Percentiles rank a stretch among this genome's conserved stretches.
phyloP scores from a whole-genome alignment of 2,329 filamentous ascomycete genomes.

The Colletotrichum orbiculare region DNA sequence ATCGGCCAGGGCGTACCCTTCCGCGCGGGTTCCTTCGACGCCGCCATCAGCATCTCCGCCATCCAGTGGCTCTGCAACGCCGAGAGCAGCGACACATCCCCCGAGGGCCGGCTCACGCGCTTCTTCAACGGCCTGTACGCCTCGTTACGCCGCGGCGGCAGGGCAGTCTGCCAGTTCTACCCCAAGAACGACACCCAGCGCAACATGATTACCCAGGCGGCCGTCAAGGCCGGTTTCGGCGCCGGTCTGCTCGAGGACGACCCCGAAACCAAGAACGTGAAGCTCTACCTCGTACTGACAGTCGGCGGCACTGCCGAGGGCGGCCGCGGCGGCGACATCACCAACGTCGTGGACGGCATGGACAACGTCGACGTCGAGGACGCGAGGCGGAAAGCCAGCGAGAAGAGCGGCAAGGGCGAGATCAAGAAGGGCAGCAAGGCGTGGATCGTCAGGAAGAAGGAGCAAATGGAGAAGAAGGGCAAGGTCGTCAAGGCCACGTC shows the following conservation, averaged over 20 bases:
- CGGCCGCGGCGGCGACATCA: conserved; percentile 80
- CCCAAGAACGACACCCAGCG: conserved; percentile 94
- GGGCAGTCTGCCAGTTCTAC: conserved; percentile 97
- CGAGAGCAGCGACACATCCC: conserved; percentile 85
- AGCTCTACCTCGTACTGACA: conserved; percentile 94
- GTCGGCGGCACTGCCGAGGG: conserved; percentile 73
- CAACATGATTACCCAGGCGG: conserved; percentile 90
- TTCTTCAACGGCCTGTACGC: conserved; percentile 97
- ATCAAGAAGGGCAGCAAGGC: conserved; percentile 84
- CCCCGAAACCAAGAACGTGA: conserved; percentile 94
- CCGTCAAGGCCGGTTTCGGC: conserved; percentile 93
- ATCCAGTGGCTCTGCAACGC: conserved; percentile 99
- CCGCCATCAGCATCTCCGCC: conserved; percentile 92
- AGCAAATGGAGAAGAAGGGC: conserved; percentile 93
- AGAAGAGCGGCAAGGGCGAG: conserved; percentile 60
- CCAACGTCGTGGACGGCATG: conserved; percentile 89
- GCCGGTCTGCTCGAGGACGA: conserved; percentile 96
- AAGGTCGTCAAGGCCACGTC: conserved; percentile 92
- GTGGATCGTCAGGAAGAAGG: conserved; percentile 89
- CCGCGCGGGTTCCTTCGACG: conserved; percentile 90
- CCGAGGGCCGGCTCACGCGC: conserved; percentile 79
- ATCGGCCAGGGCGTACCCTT: conserved; percentile 97
- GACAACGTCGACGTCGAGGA: conserved; percentile 87
- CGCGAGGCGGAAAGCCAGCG: conserved; percentile 62
- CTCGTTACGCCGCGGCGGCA: conserved; percentile 81